Base-by-base conservation (phyloP, 2,329 filamentous ascomycete genomes). In the Aspergillus arachidicola region DNA sequence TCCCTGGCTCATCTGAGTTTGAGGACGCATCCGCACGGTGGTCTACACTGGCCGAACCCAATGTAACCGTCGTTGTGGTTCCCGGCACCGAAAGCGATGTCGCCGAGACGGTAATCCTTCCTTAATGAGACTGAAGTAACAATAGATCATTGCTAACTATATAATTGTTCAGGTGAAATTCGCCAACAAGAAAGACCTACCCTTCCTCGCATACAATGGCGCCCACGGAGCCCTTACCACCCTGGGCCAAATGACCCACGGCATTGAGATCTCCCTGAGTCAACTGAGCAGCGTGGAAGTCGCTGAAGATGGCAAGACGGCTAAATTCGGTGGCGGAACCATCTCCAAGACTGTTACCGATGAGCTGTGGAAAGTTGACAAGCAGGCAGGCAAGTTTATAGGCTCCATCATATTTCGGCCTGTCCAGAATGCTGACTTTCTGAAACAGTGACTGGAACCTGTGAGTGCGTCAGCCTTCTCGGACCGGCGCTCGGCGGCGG, bases 401-500 rank as follows among this genome's bases (percentile, higher is more conserved):
- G 5, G 2, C 14, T 4, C 28, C 2, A 4, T 19, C 12, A 10
- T 3, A 19, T 19, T 9, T 11, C 21, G 4, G 21, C 0, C 14
- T 4, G 1, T 11, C 19, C 21, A n/a, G 12, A 0, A 28, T 26
- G 21, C 21, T 55, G 9, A 55, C 32, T n/a, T 14, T 19, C 0
- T 1, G 32, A 41, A 16, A 55, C 14, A 75, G 82, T 83, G 2
- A 83, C 82, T 11, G 83, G 83, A 46, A 81, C 78, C 11, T 87
- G 85, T 67, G 84, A 85, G 71, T 86, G 84, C 63, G 79, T 81
- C 34, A 79, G 82, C 57, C 69, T 78, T 46, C 65, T 83, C 1
- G 83, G 82, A 0, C 84, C 84, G 0, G 84, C 77, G 0, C 80
- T 89, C 0, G 86, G 87, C 4, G 87, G 87, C 59, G 86, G 87